These are phyloP conservation scores for Ophiostoma quercus DNA, from an alignment of 2,329 filamentous ascomycete species.

Conservation along the genomic window DNA sequence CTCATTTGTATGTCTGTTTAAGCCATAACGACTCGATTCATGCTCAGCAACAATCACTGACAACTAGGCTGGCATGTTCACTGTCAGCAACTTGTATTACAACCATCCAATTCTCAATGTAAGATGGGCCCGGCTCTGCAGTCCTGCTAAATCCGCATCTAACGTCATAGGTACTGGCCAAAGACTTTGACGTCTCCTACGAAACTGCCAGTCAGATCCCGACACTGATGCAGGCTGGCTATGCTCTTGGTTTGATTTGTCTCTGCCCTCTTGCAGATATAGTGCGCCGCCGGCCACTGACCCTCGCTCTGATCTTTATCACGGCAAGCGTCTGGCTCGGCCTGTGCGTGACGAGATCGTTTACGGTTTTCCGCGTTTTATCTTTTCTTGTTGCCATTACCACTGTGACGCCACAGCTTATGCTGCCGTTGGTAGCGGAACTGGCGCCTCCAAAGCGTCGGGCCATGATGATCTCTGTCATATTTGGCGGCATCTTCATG, in stretches of 20 bases:
- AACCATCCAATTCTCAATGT: constrained; percentile 63
- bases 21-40: too few species aligned
- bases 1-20: constrained; percentile 1
- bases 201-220: constrained; percentile 61
- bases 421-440: constrained; percentile 72
- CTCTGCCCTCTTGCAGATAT: constrained; percentile 68
- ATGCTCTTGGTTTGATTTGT: constrained; percentile 66
- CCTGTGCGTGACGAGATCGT: constrained; percentile 59
- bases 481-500: constrained; percentile 65
- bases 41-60: background rate
- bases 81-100: constrained; percentile 73
- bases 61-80: constrained; percentile 38
- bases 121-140: background rate
- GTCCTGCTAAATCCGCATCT: background rate
- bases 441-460: constrained; percentile 62
- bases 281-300: constrained; percentile 59
- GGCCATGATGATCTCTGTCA: constrained; percentile 59
- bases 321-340: constrained; percentile 62
- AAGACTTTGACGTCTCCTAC: constrained; percentile 62
- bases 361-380: constrained; percentile 58
- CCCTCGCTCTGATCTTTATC: constrained; percentile 58
- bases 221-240: constrained; percentile 66
- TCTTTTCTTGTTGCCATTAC: constrained; percentile 55
- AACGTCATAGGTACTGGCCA: constrained; percentile 52
- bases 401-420: constrained; percentile 68